A percentile compares a stretch with the other conserved stretches of the same genome.
Conservation (phyloP, 2,329 filamentous ascomycete genomes). For the Ceratocystis alfenasii region DNA sequence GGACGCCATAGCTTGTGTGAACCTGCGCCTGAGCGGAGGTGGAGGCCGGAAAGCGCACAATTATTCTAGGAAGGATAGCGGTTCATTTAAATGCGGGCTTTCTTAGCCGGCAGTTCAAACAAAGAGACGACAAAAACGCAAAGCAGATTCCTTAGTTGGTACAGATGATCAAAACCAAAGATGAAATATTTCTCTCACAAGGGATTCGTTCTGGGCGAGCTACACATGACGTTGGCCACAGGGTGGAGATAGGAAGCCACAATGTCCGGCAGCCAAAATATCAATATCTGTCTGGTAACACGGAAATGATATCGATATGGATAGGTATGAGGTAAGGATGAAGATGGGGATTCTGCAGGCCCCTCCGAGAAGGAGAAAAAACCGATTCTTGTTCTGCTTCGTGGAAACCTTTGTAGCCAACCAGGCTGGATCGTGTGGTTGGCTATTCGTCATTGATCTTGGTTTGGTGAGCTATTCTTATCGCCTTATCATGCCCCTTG, state of each 20-base stretch:
- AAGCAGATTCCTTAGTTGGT: neutral
- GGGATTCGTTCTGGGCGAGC: neutral
- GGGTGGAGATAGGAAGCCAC: neutral
- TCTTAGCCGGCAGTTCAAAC: neutral
- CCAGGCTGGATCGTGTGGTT: constrained; percentile 1
- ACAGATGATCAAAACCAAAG: neutral
- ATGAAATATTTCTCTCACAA: neutral
- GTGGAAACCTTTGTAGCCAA: neutral
- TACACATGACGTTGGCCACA: neutral
- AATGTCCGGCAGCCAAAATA: neutral
- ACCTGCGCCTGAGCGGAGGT: no score
- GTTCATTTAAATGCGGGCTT: neutral
- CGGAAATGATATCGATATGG: neutral
- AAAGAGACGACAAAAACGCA: neutral
- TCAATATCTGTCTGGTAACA: neutral
- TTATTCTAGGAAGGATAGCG: neutral
- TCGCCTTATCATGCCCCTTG: neutral
- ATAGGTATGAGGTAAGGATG: neutral
- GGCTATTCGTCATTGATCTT: neutral
- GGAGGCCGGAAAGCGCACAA: neutral
- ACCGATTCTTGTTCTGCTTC: neutral
- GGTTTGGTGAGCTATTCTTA: neutral
- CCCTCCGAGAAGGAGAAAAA: neutral
- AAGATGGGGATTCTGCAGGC: neutral
- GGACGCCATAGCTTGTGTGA: constrained; percentile 1